Evolutionary conservation across 2,329 filamentous ascomycete species (phyloP).

Genomic region (Hymenoscyphus salicellus): DNA sequence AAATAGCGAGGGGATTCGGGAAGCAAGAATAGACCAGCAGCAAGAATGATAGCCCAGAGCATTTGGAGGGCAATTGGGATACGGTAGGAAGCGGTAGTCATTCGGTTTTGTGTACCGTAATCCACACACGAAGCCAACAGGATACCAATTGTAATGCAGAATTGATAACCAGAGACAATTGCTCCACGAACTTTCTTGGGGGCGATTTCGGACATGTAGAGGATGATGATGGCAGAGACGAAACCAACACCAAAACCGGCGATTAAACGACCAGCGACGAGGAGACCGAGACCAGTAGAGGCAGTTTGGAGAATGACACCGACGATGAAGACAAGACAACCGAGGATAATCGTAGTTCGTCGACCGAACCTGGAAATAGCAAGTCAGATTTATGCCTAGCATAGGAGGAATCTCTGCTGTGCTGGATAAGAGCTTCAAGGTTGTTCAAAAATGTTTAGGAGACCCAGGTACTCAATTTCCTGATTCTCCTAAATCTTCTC

Average conservation of each 20-base stretch:
- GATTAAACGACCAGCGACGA: constrained; percentile 65
- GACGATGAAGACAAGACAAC: constrained; percentile 66
- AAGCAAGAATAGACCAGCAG: constrained; percentile 66
- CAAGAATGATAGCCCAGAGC: constrained; percentile 75
- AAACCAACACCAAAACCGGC: constrained; percentile 78
- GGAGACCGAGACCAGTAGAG: constrained; percentile 46
- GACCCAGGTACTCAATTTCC: too few relatives aligned
- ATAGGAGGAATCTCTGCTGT: neutral
- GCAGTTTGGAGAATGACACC: constrained; percentile 62
- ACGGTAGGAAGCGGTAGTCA: constrained; percentile 67
- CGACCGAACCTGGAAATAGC: constrained; percentile 48
- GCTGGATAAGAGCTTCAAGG: neutral
- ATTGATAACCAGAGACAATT: constrained; percentile 79
- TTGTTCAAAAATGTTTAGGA: too few relatives aligned
- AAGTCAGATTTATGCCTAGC: neutral
- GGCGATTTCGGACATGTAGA: constrained; percentile 65
- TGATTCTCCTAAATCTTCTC: too few relatives aligned
- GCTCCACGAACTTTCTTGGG: constrained; percentile 74
- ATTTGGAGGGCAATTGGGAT: constrained; percentile 81
- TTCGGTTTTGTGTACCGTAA: constrained; percentile 64
- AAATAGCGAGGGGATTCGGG: constrained; percentile 85
- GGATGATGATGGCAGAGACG: constrained; percentile 73
- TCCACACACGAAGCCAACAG: constrained; percentile 71
- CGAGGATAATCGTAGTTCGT: constrained; percentile 63
- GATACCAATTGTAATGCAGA: constrained; percentile 77